A percentile compares a stretch with the other conserved stretches of the same genome.
These are phyloP conservation scores for Penicillium brevicompactum DNA, from an alignment of 2,329 filamentous ascomycete genomes.

Conservation along the genomic window DNA sequence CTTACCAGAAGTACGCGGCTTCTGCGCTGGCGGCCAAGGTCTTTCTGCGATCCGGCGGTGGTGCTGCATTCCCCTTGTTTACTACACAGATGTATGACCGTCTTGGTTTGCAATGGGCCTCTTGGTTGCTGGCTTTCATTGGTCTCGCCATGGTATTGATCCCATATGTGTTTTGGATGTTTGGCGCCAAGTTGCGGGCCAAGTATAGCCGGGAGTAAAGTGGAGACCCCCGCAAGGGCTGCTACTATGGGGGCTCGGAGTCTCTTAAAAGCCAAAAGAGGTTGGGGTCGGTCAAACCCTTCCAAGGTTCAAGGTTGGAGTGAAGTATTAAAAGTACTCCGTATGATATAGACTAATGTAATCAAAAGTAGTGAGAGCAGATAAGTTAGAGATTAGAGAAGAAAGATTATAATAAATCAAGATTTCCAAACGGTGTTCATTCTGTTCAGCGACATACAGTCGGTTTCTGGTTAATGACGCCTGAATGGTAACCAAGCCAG, in stretches of 20 bases:
- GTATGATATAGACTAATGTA: not conserved
- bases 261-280: not conserved
- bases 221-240: not conserved
- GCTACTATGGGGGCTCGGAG: not conserved
- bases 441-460: no score
- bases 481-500: no score
- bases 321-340: not conserved
- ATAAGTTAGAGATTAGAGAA: not conserved
- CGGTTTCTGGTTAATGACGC: no score
- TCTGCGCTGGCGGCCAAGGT: constrained; percentile 50
- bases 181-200: constrained; percentile 17
- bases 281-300: not conserved
- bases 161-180: constrained; percentile 24
- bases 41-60: constrained; percentile 61
- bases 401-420: not conserved
- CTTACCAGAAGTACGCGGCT: constrained; percentile 46
- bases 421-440: no score
- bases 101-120: constrained; percentile 73
- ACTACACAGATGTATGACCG: constrained; percentile 74
- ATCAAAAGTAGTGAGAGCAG: not conserved
- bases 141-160: constrained; percentile 25
- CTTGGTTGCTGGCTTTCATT: constrained; percentile 65
- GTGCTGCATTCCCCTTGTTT: constrained; percentile 72
- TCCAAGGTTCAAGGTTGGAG: not conserved
- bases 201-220: constrained; percentile 6